phyloP scores from a whole-genome alignment of 2,329 filamentous ascomycete genomes.

The Venturia oleaginea region DNA sequence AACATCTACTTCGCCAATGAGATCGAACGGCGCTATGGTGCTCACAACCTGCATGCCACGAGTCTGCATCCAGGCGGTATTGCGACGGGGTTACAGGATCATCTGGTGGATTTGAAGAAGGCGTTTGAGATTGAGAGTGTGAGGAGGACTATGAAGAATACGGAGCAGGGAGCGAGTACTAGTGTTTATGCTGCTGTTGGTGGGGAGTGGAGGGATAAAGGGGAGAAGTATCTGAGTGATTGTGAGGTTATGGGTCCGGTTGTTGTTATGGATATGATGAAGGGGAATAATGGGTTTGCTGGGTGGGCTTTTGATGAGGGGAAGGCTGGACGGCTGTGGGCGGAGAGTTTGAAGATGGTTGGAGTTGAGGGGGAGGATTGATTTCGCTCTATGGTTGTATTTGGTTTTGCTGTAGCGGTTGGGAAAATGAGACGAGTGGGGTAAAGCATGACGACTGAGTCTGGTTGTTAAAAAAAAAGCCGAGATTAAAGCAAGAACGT shows the following conservation, averaged over 20 bases:
- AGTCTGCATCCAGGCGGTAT: constrained; percentile 42
- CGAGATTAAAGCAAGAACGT: no score
- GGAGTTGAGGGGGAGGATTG: constrained; percentile 18
- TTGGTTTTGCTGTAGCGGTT: no score
- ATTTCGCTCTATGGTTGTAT: no score
- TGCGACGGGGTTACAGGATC: constrained; percentile 22
- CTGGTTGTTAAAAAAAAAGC: no score
- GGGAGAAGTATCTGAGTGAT: constrained; percentile 39
- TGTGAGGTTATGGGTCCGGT: constrained; percentile 28
- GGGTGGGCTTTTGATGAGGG: constrained; percentile 30
- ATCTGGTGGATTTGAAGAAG: background rate
- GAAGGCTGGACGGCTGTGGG: constrained; percentile 35
- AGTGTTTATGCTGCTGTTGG: constrained; percentile 36
- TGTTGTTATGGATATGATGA: constrained; percentile 18
- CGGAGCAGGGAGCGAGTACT: constrained; percentile 42
- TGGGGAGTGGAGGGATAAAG: constrained; percentile 36
- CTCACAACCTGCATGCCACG: constrained; percentile 34
- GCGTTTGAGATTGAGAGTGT: background rate
- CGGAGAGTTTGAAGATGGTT: constrained; percentile 26
- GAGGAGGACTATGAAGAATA: constrained; percentile 21
- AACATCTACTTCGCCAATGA: constrained; percentile 44
- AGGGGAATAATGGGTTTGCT: constrained; percentile 23
- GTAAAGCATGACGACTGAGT: no score
- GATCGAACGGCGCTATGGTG: constrained; percentile 41
- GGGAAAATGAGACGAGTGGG: no score